Evolutionary conservation across 108 stramenopile genomes (phyloP).

Genomic region (Aurantiochytrium sp.): DNA sequence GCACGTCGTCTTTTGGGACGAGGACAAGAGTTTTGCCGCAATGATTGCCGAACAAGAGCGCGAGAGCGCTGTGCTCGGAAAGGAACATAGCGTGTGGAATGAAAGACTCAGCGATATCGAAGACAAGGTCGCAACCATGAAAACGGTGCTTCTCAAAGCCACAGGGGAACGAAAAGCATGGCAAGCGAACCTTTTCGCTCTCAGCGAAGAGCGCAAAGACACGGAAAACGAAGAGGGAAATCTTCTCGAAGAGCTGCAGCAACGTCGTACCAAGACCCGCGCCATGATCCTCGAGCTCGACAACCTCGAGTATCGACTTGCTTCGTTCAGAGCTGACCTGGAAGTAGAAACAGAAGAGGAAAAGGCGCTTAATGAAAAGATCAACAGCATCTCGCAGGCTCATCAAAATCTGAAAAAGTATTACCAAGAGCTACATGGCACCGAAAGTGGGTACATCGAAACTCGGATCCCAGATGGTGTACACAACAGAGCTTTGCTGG

Average conservation of each 20-base stretch:
- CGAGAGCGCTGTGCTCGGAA: background rate
- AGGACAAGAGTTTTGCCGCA: background rate
- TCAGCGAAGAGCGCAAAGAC: background rate
- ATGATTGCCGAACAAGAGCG: background rate
- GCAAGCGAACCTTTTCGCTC: background rate
- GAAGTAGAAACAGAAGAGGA: background rate
- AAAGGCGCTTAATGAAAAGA: background rate
- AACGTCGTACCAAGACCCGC: background rate
- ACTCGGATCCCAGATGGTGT: background rate
- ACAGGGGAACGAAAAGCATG: background rate
- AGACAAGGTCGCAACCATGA: background rate
- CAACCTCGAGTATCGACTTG: background rate
- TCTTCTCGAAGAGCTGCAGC: background rate
- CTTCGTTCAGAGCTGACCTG: background rate
- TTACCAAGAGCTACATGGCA: background rate
- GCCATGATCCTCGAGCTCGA: background rate
- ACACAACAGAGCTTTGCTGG: background rate
- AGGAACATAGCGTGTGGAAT: background rate
- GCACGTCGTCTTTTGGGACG: background rate
- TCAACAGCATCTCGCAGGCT: background rate
- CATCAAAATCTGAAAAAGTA: background rate
- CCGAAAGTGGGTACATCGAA: background rate
- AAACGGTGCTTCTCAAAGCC: background rate
- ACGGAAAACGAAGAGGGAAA: background rate
- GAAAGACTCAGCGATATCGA: background rate